Evolutionary conservation across 768 basidiomycete genomes (phyloP).

Genomic region (Kondoa subrosea): DNA sequence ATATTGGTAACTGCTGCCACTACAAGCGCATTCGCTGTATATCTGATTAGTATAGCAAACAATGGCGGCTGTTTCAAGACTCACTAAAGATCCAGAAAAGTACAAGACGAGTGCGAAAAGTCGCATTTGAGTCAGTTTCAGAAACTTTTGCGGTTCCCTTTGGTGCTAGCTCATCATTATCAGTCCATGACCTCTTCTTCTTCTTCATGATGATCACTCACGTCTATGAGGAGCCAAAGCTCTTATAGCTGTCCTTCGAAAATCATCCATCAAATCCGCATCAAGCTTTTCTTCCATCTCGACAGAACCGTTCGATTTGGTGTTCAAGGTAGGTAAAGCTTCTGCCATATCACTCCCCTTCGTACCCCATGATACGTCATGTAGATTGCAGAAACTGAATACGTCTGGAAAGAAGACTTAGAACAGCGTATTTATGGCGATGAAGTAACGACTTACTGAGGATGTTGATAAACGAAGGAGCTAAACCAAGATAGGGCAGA

Average conservation of each 20-base stretch:
- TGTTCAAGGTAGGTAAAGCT: constrained; percentile 73
- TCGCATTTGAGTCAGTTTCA: constrained; percentile 66
- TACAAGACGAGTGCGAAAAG: constrained; percentile 59
- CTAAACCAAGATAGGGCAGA: constrained; percentile 71
- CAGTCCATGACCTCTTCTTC: no score
- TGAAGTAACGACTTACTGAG: constrained; percentile 24
- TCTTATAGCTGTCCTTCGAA: constrained; percentile 1
- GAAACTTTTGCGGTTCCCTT: constrained; percentile 51
- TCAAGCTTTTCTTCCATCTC: constrained; percentile 66
- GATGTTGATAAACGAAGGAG: constrained; percentile 84
- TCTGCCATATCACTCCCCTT: constrained; percentile 90
- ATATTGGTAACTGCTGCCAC: not conserved
- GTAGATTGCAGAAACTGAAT: constrained; percentile 92
- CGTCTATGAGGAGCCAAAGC: constrained; percentile 5
- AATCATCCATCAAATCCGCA: constrained; percentile 29
- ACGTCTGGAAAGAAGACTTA: no score
- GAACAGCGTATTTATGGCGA: no score
- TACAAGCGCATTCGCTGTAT: not conserved
- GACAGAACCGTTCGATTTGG: constrained; percentile 62
- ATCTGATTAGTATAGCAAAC: constrained; percentile 5
- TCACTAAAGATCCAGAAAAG: constrained; percentile 16
- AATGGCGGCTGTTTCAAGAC: no score
- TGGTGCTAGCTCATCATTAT: no score
- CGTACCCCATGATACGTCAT: constrained; percentile 78
- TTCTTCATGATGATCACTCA: no score